Evolutionary conservation across 1,284 basidiomycete genomes (phyloP), one percentile per base, ranked within the genome.

Genomic region (Leccinum proliferum): DNA sequence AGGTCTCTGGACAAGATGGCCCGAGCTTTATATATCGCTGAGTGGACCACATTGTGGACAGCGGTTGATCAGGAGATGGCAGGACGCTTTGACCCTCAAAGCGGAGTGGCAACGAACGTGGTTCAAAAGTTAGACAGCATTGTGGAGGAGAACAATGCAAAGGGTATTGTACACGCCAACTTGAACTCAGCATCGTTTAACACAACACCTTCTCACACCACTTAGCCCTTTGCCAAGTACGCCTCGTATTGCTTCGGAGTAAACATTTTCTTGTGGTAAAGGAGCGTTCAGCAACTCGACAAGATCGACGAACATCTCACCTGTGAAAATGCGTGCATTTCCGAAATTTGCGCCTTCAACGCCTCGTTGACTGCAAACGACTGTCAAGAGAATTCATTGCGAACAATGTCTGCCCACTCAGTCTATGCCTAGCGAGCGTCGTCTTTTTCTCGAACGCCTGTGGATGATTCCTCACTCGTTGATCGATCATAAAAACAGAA

Each of bases 281-380:
- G 10, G 32, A 55, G 14, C 12, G 25, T 66, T 14, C 62, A 57
- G 63, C 39, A 11, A 32, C 6, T 35, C 56, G 60, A 37, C 41
- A 48, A 12, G n/a, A 37, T 6, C 18, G 6, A 0, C 2, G 14
- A 12, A 15, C 62, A 58, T 39, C 77, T 61, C 66, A 90, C 91
- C 85, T 93, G 90, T 9, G 90, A 91, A 74, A 93, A 93, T 4
- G 90, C 91, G 68, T 93, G 90, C 82, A 93, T 87, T 64, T 88
- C 82, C 1, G 87, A 78, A 62, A 93, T 92, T 68, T 92, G 79
- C 7, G 77, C 76, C 75, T 89, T 92, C 70, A 93, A 71, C 12
- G 86, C 68, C 37, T 90, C 87, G 69, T 93, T 92, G 61, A 93
- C 90, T 92, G 61, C 25, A 52, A 55, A 3, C 21, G 59, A 58